Base-by-base conservation (phyloP, 352 stramenopile genomes). In the Globisporangium apiculatum region DNA sequence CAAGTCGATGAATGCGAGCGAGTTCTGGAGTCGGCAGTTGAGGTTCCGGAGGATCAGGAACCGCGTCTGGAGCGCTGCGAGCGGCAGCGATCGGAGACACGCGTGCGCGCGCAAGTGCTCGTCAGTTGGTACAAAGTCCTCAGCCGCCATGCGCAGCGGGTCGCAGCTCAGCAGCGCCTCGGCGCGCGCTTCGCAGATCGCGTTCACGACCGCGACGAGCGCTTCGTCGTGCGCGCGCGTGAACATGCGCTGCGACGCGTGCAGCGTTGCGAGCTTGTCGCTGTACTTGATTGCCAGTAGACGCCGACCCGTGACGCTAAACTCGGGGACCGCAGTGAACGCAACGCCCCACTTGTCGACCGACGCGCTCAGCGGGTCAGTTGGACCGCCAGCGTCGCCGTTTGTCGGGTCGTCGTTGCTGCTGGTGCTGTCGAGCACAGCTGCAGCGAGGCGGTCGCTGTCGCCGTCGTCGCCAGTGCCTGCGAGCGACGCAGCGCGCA, bases 21-120 rank as follows among this genome's bases (percentile, higher is more conserved):
- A 91, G 45, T 87, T 93, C 56, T 95, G 86, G 5, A 95, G 64
- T 2, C 86, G 73, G 47, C 82, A 91, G 60, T 95, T 95, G 42
- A 95, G 94, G 57, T 94, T 95, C 31, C 86, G 80, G 43, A 95
- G 55, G 51, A 95, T 84, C 42, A 95, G 65, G 66, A 95, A 94
- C 7, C 86, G 83, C 45, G 75, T 79, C 57, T 91, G 84, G 0
- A 95, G 64, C 4, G 79, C 65, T 24, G 69, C 59, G 3, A 94
- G 63, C 6, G 82, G 65, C 18, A 94, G 54, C 1, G 53, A 67
- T 4, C 59, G 56, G 35, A 95, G 61, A 36, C 66, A 74, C 8
- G 73, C 67, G 46, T 80, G 87, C 1, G 61, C 63, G 4, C 76
- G 71, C 4, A 93, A 50, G 50, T 91, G 79, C 35, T 91, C 80